phyloP scores from a whole-genome alignment of 2,329 filamentous ascomycete genomes.

The Colletotrichum gigasporum region DNA sequence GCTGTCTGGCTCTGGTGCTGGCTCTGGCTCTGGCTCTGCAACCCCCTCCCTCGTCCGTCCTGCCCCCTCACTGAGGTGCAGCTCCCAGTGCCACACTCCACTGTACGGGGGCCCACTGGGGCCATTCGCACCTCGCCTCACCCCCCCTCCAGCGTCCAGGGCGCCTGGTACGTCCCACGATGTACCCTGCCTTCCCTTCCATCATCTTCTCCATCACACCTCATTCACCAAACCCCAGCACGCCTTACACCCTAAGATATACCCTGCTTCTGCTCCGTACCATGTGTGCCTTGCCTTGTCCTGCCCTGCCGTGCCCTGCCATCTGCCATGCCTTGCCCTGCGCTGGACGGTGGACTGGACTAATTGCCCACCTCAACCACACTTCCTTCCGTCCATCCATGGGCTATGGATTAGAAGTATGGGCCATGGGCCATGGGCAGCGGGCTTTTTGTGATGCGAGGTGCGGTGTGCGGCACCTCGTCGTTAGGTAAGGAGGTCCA shows the following conservation, averaged over 20 bases:
- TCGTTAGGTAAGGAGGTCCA: background rate
- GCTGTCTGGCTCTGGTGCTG: too few species aligned
- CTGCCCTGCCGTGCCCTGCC: background rate
- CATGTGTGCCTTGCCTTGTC: background rate
- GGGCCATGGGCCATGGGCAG: too few species aligned
- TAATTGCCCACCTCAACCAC: too few species aligned
- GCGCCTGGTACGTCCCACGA: slow-evolving; percentile 15
- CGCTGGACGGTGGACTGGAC: too few species aligned
- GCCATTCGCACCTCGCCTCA: background rate
- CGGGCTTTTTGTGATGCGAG: background rate
- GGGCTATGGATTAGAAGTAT: too few species aligned
- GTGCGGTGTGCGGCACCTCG: background rate
- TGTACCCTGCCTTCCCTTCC: slow-evolving; percentile 13
- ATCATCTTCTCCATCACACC: slow-evolving; percentile 15
- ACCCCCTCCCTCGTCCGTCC: background rate
- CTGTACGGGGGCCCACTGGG: background rate
- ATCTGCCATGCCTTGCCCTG: background rate
- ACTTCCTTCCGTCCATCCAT: background rate
- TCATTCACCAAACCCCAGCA: slow-evolving; percentile 3
- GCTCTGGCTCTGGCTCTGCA: background rate
- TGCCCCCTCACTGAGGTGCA: background rate
- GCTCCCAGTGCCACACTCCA: background rate
- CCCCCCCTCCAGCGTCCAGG: slow-evolving; percentile 9
- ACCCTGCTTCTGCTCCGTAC: too few species aligned
- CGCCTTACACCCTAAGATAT: slow-evolving; percentile 11